A percentile compares a stretch with the other conserved stretches of the same genome.
phyloP scores from a whole-genome alignment of 129 eudicot genomes.

The Helianthus tuberosus region DNA sequence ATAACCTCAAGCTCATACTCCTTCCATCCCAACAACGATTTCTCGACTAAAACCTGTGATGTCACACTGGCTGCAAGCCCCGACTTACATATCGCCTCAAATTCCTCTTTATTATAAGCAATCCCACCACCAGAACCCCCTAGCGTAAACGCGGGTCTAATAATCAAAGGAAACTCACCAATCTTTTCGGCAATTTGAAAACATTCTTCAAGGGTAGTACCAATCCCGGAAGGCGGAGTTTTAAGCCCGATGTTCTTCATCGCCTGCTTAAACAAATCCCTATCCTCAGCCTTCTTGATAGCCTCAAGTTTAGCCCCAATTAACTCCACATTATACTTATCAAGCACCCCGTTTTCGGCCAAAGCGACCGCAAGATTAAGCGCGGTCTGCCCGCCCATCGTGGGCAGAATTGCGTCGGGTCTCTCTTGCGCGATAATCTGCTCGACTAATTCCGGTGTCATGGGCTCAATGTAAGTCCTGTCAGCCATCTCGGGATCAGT shows the following conservation, averaged over 20 bases:
- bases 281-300: slow-evolving; percentile 92
- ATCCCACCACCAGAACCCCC: slow-evolving; percentile 99
- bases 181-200: slow-evolving; percentile 64
- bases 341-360: slow-evolving; percentile 87
- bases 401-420: slow-evolving; percentile 90
- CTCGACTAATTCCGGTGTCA: slow-evolving; percentile 91
- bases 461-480: slow-evolving; percentile 92
- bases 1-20: slow-evolving; percentile 96
- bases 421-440: slow-evolving; percentile 81
- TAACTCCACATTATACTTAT: slow-evolving; percentile 79
- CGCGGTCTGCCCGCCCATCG: slow-evolving; percentile 99
- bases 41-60: slow-evolving; percentile 91
- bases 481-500: slow-evolving; percentile 96
- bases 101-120: slow-evolving; percentile 91
- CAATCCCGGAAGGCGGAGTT: slow-evolving; percentile 95
- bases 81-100: slow-evolving; percentile 88
- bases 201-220: slow-evolving; percentile 84
- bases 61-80: slow-evolving; percentile 96
- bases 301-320: slow-evolving; percentile 98
- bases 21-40: slow-evolving; percentile 92
- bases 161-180: slow-evolving; percentile 95
- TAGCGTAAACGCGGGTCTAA: slow-evolving; percentile 87
- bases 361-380: slow-evolving; percentile 92
- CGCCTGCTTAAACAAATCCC: slow-evolving; percentile 91
- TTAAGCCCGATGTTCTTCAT: slow-evolving; percentile 88